Percentiles rank a stretch among this genome's conserved stretches.
Conservation (phyloP, 2,329 filamentous ascomycete genomes). For the Trichoderma hamatum region DNA sequence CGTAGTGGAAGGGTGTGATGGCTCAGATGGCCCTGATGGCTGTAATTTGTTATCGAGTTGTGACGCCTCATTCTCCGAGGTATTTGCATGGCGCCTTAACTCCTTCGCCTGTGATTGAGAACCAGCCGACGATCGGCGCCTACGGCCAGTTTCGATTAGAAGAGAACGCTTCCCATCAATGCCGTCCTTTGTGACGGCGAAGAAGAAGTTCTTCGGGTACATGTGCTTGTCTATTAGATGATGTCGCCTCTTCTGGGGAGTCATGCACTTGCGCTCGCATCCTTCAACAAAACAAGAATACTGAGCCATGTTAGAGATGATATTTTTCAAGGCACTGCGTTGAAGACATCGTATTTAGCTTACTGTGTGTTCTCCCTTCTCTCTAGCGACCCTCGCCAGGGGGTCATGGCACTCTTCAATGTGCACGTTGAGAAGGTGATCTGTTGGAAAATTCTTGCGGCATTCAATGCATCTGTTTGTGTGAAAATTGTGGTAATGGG, state of each 20-base stretch:
- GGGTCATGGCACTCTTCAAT: conserved; percentile 92
- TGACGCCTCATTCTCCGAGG: conserved; percentile 34
- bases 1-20: conserved; percentile 8
- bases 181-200: conserved; percentile 83
- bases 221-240: conserved; percentile 94
- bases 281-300: conserved; percentile 88
- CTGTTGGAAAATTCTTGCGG: conserved; percentile 82
- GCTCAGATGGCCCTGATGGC: conserved; percentile 29
- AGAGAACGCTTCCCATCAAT: conserved; percentile 83
- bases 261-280: conserved; percentile 83
- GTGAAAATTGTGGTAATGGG: conserved; percentile 81
- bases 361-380: conserved; percentile 85
- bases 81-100: conserved; percentile 40
- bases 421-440: conserved; percentile 78
- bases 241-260: conserved; percentile 78
- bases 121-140: conserved; percentile 53
- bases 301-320: conserved; percentile 46
- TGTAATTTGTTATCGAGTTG: conserved; percentile 29
- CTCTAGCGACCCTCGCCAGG: conserved; percentile 69
- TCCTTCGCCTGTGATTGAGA: conserved; percentile 40
- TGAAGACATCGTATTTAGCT: conserved; percentile 37
- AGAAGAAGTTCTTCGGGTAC: conserved; percentile 88
- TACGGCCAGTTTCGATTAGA: conserved; percentile 61
- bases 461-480: conserved; percentile 85
- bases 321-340: background rate